Evolutionary conservation across 73 alveolate species (phyloP).

Genomic region (Paramecium biaurelia): DNA sequence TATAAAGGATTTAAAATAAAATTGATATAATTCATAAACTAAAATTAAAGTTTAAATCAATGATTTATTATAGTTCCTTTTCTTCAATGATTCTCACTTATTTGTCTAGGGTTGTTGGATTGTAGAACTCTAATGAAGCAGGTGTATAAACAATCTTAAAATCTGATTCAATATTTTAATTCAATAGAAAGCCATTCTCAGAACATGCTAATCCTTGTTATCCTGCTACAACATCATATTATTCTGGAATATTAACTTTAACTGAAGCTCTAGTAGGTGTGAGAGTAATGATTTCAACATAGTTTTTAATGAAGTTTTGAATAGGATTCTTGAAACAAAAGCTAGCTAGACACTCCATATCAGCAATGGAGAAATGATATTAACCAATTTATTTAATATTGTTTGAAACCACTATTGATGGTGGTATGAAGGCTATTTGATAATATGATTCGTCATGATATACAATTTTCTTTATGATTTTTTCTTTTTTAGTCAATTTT

Average conservation of each 20-base stretch:
- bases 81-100: neutral
- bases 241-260: neutral
- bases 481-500: neutral
- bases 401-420: neutral
- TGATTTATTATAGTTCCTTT: neutral
- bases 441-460: neutral
- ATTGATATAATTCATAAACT: neutral
- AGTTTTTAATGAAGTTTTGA: neutral
- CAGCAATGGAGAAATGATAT: neutral
- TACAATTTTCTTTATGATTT: constrained; percentile 15
- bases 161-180: neutral
- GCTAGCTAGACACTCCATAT: neutral
- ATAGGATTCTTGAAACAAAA: neutral
- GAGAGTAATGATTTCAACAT: neutral
- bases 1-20: neutral
- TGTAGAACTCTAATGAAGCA: neutral
- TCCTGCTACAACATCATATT: neutral
- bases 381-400: neutral
- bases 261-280: neutral
- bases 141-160: neutral
- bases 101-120: neutral
- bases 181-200: constrained; percentile 7
- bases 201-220: neutral
- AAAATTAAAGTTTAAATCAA: constrained; percentile 36
- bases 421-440: neutral